Evolutionary conservation across 164 flowering plant species (phyloP), one percentile per base, ranked within the genome.

Genomic region (Paratinospora sagittata): DNA sequence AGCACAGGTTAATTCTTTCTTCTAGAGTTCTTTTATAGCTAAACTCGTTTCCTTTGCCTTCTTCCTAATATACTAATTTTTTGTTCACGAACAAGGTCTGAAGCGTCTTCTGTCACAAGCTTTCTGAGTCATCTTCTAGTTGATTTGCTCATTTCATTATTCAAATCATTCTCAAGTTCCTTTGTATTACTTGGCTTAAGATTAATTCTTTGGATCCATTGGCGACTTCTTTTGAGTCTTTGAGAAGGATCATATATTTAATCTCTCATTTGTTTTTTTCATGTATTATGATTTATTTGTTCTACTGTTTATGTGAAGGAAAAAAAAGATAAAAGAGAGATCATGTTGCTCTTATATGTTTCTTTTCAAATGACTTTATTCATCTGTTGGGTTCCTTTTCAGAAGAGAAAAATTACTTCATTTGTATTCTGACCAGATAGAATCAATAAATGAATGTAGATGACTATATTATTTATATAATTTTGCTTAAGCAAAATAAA

Each of bases 401-500:
- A 9, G 49, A 43, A 16, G 13, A 2, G 14, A 16, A 57, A 16
- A 57, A 16, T 57, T 71, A 43, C 8, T 70, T 26, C 30, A 26
- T 8, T 8, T 43, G 5, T 73, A 34, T 61, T 13, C 63, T 61
- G 27, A 27, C 8, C 11, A 17, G 8, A 26, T 73, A 10, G 63
- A 34, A 60, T 66, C 47, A 65, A 13, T 14, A 24, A 39, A 34
- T 64, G 49, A 24, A 60, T 55, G 2, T 30, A 34, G 34, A 27
- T 34, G 39, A 41, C 45, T 43, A 9, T 43, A 16, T 43, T 43
- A 9, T 43, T 6, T 43, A 16, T n/a, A n/a, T n/a, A 43, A 52
- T 73, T 63, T 37, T 27, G 33, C 68, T 74, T 37, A 68, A 75
- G 23, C 39, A 57, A 75, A 49, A 23, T 67, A 34, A 57, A 23